These are phyloP conservation scores for Naganishia vishniacii DNA, from an alignment of 768 basidiomycete genomes.

Conservation along the genomic window DNA sequence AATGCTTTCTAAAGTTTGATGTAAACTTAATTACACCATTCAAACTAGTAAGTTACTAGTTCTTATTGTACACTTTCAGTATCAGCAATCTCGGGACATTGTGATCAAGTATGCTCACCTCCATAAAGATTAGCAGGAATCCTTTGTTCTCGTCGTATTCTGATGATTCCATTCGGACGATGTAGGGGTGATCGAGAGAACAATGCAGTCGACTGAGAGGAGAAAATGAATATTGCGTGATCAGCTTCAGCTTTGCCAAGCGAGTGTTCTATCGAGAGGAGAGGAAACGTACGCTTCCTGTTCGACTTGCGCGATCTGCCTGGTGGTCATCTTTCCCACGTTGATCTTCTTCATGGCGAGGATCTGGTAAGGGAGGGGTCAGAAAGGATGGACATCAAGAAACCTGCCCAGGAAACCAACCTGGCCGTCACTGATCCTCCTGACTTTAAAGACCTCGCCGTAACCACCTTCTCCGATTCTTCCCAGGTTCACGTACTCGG, in stretches of 20 bases:
- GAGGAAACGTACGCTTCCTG: too few species aligned
- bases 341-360: not conserved
- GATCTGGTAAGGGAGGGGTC: not conserved
- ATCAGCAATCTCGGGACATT: not conserved
- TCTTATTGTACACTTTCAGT: not conserved
- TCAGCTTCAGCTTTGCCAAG: not conserved
- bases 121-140: not conserved
- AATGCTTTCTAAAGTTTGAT: slow-evolving; percentile 4
- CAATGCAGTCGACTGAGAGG: not conserved
- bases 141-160: not conserved
- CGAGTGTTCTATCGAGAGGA: too few species aligned
- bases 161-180: not conserved
- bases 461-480: not conserved
- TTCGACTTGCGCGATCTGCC: not conserved
- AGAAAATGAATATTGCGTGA: not conserved
- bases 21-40: not conserved
- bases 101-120: not conserved
- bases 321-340: not conserved
- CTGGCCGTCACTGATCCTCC: not conserved
- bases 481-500: not conserved
- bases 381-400: not conserved
- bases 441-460: not conserved
- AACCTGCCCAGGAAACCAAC: not conserved
- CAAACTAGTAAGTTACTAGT: not conserved
- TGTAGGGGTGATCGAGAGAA: not conserved